Evolutionary conservation across 306 rosid species (phyloP).

Genomic region (Purshia tridentata): DNA sequence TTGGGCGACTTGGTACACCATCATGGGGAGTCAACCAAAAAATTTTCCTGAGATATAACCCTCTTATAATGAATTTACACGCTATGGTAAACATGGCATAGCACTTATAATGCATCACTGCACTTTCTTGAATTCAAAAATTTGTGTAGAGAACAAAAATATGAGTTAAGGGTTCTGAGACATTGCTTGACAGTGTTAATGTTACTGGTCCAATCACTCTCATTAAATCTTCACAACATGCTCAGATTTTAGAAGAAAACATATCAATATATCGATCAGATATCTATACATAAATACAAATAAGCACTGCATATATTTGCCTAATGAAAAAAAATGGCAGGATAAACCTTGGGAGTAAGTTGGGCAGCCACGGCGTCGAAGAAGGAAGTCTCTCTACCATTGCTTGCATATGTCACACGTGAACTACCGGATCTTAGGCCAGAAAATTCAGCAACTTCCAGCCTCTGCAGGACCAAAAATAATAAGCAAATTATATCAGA

Average conservation of each 20-base stretch:
- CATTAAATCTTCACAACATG: not conserved
- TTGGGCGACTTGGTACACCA: not conserved
- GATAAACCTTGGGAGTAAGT: slow-evolving; percentile 64
- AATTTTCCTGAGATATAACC: not conserved
- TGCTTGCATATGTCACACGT: slow-evolving; percentile 52
- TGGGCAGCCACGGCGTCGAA: slow-evolving; percentile 80
- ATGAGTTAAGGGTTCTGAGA: not conserved
- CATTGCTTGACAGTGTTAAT: not conserved
- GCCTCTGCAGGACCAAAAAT: slow-evolving; percentile 54
- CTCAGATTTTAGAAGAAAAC: not conserved
- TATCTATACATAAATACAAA: not conserved
- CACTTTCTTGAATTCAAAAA: not conserved
- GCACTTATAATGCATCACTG: not conserved
- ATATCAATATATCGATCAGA: not conserved
- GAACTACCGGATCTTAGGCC: slow-evolving; percentile 71
- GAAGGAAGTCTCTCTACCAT: slow-evolving; percentile 67
- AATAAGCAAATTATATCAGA: slow-evolving; percentile 11
- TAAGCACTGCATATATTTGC: not conserved
- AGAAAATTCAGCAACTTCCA: slow-evolving; percentile 75
- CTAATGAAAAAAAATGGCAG: not conserved
- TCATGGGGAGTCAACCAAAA: not conserved
- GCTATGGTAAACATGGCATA: not conserved
- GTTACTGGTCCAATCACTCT: not conserved
- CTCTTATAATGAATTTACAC: not conserved
- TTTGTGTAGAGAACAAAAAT: not conserved